Base-by-base conservation (phyloP, 352 stramenopile species). In the Phytophthora macrochlamydospora region DNA sequence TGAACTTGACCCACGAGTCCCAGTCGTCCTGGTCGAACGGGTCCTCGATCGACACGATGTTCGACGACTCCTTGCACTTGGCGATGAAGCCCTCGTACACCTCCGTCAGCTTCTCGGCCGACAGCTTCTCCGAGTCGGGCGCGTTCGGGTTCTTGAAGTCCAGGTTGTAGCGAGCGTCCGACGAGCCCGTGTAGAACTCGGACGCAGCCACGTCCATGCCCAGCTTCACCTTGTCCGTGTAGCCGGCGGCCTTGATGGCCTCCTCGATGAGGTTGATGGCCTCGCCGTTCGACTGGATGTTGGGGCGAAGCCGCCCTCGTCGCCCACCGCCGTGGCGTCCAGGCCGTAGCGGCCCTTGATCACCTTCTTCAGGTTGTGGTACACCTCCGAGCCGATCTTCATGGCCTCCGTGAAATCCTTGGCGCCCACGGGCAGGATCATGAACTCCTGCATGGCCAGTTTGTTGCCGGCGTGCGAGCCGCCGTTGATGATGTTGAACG, bases 401-500 rank as follows among this genome's bases (percentile, higher is more conserved):
- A 99, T 99, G 71, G 95, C 89, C 76, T 99, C 95, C 55, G 87
- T 90, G 78, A 98, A 98, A 64, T 66, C 90, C 33, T 65, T 78
- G 30, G 94, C 94, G 12, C 94, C 92, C 24, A 97, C 93, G 18
- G 96, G 98, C 38, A 99, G 89, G 67, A 99, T 98, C 86, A 99
- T 98, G 81, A 99, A 99, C 88, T 99, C 97, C 83, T 99, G 97
- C 87, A 99, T 99, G 32, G 97, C 97, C 56, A 99, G 85, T 79
- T 98, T 98, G 92, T 99, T 99, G 69, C 97, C 98, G 48, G 98
- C 97, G 77, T 99, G 98, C 61, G 83, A 94, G 71, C 97, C 98
- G 73, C 98, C 98, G 84, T 99, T 99, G 83, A 99, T 99, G 45
- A 99, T 98, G 85, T 99, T 99, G 89, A 99, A 99, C 73, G 94